Evolutionary conservation across 2,329 filamentous ascomycete species (phyloP), one percentile per base, ranked within the genome.

Genomic region (Coniochaeta prunicola): DNA sequence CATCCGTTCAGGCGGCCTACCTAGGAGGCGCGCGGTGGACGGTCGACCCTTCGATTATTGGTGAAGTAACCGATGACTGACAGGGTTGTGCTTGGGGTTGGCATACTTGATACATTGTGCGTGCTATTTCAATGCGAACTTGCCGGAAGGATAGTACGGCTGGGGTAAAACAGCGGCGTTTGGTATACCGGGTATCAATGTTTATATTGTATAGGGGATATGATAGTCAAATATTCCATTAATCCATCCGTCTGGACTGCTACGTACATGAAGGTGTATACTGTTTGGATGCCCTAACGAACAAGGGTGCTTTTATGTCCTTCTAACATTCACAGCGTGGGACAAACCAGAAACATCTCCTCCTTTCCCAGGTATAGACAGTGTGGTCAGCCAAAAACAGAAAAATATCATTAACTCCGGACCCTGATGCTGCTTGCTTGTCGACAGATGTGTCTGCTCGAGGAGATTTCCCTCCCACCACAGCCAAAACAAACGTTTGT

Each of bases 191-290:
- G 81, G 0, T 76, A 77, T 5, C 82, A 69, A 21, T 24, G 4
- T n/a, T 15, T 38, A 10, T 79, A 69, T 68, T 83, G 80, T 0
- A 83, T 83, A 59, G 86, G 83, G n/a, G 82, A 75, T 53, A 87
- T 81, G 0, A 82, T 85, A 0, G 83, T 86, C 17, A 4, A 6
- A 3, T 21, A 12, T 19, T 40, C 38, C 10, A 19, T n/a, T 6
- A 2, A 19, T 21, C n/a, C n/a, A n/a, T 19, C 5, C 3, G 7
- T 40, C 4, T 40, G 28, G 45, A 53, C 24, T 24, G 45, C 21
- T 53, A 53, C 45, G 45, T 53, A 53, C 24, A 53, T 28, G 24
- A 19, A n/a, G 13, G n/a, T n/a, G 12, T 53, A 13, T n/a, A 3
- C 5, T 53, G 3, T 28, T 30, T n/a, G n/a, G n/a, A n/a, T n/a